A percentile compares a stretch with the other conserved stretches of the same genome.
phyloP scores from a whole-genome alignment of 148 eudicot genomes.

The Spergularia marina region DNA sequence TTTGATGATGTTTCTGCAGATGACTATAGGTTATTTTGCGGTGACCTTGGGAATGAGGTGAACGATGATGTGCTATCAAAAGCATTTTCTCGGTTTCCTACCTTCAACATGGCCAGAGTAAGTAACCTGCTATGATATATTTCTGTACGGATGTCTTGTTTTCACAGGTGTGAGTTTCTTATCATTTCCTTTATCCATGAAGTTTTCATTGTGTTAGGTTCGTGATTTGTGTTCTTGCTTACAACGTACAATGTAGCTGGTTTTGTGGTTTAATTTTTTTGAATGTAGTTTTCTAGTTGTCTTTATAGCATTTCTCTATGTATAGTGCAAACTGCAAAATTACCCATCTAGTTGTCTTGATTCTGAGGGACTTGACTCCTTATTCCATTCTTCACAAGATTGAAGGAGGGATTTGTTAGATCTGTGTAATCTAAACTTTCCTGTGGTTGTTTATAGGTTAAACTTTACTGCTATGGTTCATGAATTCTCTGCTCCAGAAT shows the following conservation, averaged over 20 bases:
- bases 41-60: slow-evolving; percentile 96
- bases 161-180: background rate
- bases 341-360: too few species aligned
- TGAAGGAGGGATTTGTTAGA: too few species aligned
- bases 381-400: background rate
- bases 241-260: background rate
- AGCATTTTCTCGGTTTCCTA: slow-evolving; percentile 84
- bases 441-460: background rate
- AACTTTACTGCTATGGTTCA: background rate
- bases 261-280: background rate
- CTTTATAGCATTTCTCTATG: too few species aligned
- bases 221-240: background rate
- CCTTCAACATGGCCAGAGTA: slow-evolving; percentile 88
- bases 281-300: too few species aligned
- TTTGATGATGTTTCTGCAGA: slow-evolving; percentile 42
- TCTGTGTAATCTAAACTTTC: background rate
- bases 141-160: background rate
- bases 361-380: background rate
- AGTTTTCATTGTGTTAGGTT: background rate
- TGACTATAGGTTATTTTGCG: slow-evolving; percentile 85
- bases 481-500: background rate
- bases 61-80: slow-evolving; percentile 92
- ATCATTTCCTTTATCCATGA: background rate
- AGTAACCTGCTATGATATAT: slow-evolving; percentile 26
- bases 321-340: too few species aligned